Base-by-base conservation (phyloP, 1,284 basidiomycete species). In the Malassezia dermatis region DNA sequence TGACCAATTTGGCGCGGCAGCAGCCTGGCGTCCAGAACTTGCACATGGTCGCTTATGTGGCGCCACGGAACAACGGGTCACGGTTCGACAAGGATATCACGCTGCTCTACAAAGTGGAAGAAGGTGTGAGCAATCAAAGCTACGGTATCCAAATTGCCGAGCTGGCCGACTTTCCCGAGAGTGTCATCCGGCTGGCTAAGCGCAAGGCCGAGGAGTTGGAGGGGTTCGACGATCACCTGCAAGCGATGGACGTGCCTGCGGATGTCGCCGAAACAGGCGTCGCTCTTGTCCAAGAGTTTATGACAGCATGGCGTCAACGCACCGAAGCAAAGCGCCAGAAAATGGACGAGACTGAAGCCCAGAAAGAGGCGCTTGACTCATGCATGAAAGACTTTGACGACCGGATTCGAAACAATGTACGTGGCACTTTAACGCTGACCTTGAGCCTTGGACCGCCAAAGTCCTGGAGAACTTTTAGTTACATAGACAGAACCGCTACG, bases 101-200 rank as follows among this genome's bases (percentile, higher is more conserved):
- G 0, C 77, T 98, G 56, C 77, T 98, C 43, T 98, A 98, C 78
- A 90, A 93, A 75, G 91, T 98, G 17, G 84, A 90, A 69, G 62
- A 61, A 49, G 75, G 76, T 17, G 64, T 76, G 32, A 74, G 88
- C 59, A 93, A 98, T 71, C 93, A 96, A 76, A 91, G 88, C 71
- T 95, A 96, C 69, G 94, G 94, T 76, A 98, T 99, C 42, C 91
- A 98, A 65, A 94, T 99, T 19, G 94, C 94, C 0, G 83, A 93
- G 73, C 79, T 98, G 32, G 93, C 94, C 11, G 89, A 93, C 71
- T 98, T 99, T 77, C 94, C 93, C 0, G 86, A 91, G 53, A 85
- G 83, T 59, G 91, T 98, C 4, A 83, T 96, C 58, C 88, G 85
- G 79, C 87, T 90, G 48, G 94, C 94, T 4, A 89, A 88, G 76